Conservation (phyloP, 768 basidiomycete species). For the Calocybe gangraenosa region DNA sequence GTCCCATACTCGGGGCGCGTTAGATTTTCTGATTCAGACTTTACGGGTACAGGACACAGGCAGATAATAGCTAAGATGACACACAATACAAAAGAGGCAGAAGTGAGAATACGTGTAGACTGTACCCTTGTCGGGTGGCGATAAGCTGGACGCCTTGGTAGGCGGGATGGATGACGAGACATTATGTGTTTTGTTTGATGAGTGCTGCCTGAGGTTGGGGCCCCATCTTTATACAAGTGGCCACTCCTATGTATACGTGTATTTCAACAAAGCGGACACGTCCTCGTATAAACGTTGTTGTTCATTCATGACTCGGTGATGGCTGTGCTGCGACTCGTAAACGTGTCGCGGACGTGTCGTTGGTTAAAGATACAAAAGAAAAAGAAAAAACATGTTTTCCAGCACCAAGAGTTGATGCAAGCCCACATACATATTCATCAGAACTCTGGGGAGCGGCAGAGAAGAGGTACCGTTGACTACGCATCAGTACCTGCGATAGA, state of each 20-base stretch:
- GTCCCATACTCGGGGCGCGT: slow-evolving; percentile 56
- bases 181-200: not conserved
- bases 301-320: too few relatives aligned
- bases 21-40: slow-evolving; percentile 37
- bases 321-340: not conserved
- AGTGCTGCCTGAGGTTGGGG: too few relatives aligned
- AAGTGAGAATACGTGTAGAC: slow-evolving; percentile 24
- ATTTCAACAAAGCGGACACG: slow-evolving; percentile 3
- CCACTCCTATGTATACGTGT: not conserved
- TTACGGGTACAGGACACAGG: slow-evolving; percentile 56
- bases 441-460: too few relatives aligned
- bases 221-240: too few relatives aligned
- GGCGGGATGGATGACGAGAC: slow-evolving; percentile 12
- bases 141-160: slow-evolving; percentile 6
- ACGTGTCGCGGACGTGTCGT: slow-evolving; percentile 10
- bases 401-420: too few relatives aligned
- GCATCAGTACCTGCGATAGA: too few relatives aligned
- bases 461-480: too few relatives aligned
- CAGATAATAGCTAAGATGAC: slow-evolving; percentile 59
- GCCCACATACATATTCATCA: too few relatives aligned
- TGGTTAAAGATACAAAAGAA: too few relatives aligned
- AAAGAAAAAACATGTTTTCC: too few relatives aligned
- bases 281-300: too few relatives aligned
- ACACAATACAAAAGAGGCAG: slow-evolving; percentile 45
- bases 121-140: slow-evolving; percentile 8